Base-by-base conservation (phyloP, 2,329 filamentous ascomycete genomes). In the Botrytis fragariae region DNA sequence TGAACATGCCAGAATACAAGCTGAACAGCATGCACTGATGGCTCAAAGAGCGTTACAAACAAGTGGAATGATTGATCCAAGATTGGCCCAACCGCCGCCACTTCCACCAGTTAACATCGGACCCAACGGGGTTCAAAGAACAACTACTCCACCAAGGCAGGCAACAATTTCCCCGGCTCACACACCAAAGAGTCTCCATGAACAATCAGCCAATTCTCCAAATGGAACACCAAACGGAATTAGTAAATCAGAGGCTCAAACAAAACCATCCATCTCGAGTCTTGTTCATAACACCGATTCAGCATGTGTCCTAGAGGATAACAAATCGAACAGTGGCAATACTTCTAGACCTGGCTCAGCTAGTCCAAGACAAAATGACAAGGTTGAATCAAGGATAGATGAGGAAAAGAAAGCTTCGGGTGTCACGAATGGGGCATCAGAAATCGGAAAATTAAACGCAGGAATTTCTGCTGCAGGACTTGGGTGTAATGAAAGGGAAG, bases 401-500 rank as follows among this genome's bases (percentile, higher is more conserved):
- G 64, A 54, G 25, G 35, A 54, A 68, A 54, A 68, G 64, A 68
- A 68, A 22, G 9, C 25, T 54, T 68, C 45, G 5, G 35, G 35
- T 54, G 62, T 64, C 9, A 35, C 62, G 5, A 45, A 29, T 29
- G 62, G 42, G 10, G 39, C 69, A 45, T 48, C 69, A 22, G 87
- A 88, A 77, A 88, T 89, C 69, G 85, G 88, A 74, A 88, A 88
- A 76, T 81, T 88, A 39, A 87, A 85, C 8, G 76, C 74, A 32
- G 71, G 76, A 62, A 20, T 29, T 20, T n/a, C 48, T 51, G 48
- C 48, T 12, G 48, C 48, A n/a, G 48, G 48, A n/a, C 25, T 51
- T n/a, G 48, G 48, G 25, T 51, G 57, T 25, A 45, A 88, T 88
- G 29, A 72, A 77, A 60, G 89, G 29, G 91, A 93, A 80, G 91